These are phyloP conservation scores for Diplodia seriata DNA, from an alignment of 2,329 filamentous ascomycete species.

Conservation along the genomic window DNA sequence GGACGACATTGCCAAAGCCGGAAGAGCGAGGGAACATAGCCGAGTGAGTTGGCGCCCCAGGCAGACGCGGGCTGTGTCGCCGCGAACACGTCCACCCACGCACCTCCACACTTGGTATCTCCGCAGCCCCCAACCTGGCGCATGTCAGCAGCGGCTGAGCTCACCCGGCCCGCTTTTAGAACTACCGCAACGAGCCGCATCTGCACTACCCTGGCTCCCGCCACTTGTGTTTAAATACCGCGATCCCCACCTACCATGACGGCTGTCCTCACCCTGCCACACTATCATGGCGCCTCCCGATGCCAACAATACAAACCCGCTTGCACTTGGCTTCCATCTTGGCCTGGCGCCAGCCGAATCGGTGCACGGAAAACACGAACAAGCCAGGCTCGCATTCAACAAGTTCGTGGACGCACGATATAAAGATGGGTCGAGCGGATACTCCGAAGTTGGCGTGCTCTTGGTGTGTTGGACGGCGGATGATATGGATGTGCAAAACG, in stretches of 20 bases:
- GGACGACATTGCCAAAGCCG: too few relatives aligned
- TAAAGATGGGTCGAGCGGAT: conserved; percentile 20
- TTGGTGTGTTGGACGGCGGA: conserved; percentile 34
- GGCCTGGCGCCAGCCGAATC: neutral
- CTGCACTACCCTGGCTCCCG: neutral
- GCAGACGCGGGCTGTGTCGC: neutral
- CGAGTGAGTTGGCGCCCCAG: too few relatives aligned
- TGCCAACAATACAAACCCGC: neutral
- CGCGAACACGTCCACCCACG: neutral
- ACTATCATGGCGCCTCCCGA: neutral
- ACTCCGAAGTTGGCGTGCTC: conserved; percentile 35
- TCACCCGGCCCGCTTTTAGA: conserved; percentile 13
- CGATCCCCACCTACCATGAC: neutral
- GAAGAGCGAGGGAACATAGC: too few relatives aligned
- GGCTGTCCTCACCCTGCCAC: neutral
- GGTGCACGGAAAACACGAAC: neutral
- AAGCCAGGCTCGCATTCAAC: neutral
- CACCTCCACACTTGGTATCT: neutral
- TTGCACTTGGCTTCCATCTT: neutral
- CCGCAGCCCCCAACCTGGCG: neutral
- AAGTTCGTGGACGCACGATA: conserved; percentile 1
- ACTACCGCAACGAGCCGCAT: neutral
- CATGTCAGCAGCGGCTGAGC: conserved; percentile 24
- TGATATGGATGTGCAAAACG: conserved; percentile 33
- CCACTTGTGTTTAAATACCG: conserved; percentile 6